These are phyloP conservation scores for Coix lacrymajobi DNA, from an alignment of 176 grass and related monocot genomes.

Conservation along the genomic window DNA sequence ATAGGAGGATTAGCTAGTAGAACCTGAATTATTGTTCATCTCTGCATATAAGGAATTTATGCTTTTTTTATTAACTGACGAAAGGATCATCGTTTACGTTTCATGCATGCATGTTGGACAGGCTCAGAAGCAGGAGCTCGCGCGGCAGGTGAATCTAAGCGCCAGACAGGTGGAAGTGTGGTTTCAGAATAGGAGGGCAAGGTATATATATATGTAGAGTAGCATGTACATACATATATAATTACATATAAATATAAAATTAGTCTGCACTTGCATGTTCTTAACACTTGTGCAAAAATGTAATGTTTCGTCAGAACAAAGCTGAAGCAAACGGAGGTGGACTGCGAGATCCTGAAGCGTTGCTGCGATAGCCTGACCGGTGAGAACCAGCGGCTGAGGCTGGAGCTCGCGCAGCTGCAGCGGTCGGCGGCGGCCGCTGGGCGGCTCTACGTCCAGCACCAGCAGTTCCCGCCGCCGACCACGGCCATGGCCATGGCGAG, in stretches of 20 bases:
- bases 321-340: conserved; percentile 72
- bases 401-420: conserved; percentile 47
- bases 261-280: background rate
- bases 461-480: background rate
- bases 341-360: conserved; percentile 52
- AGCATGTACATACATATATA: background rate
- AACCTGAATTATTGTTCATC: background rate
- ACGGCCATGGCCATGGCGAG: background rate
- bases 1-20: no score
- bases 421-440: background rate
- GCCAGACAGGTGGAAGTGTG: conserved; percentile 83
- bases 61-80: background rate
- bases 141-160: conserved; percentile 52
- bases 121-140: conserved; percentile 61
- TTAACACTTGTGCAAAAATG: background rate
- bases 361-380: conserved; percentile 55
- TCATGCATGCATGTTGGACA: background rate
- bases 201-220: conserved; percentile 17
- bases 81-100: background rate
- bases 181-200: conserved; percentile 92
- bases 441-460: conserved; percentile 18
- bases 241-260: background rate
- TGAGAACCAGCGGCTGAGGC: conserved; percentile 67
- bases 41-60: background rate
- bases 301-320: conserved; percentile 46